Evolutionary conservation across 768 basidiomycete genomes (phyloP).

Genomic region (Sarcodon sp.): DNA sequence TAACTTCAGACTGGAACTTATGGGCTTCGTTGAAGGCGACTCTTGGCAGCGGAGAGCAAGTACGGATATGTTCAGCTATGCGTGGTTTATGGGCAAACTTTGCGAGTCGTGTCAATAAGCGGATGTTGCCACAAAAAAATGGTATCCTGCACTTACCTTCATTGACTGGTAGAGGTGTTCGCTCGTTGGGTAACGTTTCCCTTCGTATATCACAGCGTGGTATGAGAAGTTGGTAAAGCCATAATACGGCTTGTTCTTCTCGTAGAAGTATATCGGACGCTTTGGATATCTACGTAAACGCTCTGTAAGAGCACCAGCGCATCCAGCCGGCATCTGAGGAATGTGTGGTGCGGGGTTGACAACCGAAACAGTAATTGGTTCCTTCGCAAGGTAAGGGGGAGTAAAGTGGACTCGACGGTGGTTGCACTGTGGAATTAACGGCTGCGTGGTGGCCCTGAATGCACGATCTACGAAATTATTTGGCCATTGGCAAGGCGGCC

Average conservation of each 20-base stretch:
- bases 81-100: not conserved
- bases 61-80: not conserved
- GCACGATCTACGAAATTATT: too few species aligned
- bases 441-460: too few species aligned
- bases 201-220: not conserved
- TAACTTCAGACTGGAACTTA: not conserved
- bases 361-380: not conserved
- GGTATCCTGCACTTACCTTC: not conserved
- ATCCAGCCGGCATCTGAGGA: not conserved
- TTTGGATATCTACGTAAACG: not conserved
- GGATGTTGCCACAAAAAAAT: not conserved
- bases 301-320: not conserved
- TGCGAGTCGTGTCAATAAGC: not conserved
- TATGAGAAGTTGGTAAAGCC: not conserved
- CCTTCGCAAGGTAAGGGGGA: not conserved
- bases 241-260: not conserved
- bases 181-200: not conserved
- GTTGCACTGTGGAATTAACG: too few species aligned
- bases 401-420: too few species aligned
- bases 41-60: not conserved
- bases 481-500: too few species aligned
- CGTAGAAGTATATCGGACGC: not conserved
- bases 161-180: not conserved
- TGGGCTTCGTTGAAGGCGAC: not conserved
- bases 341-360: not conserved